Evolutionary conservation across 441 rosid species (phyloP), one percentile per base, ranked within the genome.

Genomic region (Eruca vesicaria): DNA sequence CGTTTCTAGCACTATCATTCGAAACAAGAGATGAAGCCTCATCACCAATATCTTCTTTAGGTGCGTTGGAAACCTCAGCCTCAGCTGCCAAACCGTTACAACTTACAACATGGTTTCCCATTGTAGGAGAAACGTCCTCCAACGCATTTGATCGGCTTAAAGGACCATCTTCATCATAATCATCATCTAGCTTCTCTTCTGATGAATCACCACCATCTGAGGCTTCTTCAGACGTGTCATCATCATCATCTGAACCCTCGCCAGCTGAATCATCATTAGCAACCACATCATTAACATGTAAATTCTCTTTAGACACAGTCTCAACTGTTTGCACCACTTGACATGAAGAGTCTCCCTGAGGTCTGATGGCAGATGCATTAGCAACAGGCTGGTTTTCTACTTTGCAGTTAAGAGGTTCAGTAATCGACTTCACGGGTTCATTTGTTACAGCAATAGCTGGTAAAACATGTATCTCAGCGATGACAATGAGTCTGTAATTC

Each of bases 51-150:
- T 55, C 48, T 0, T 45, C 66, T 18, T 18, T 31, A 60, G 60
- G 21, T 28, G 7, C 67, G 31, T 69, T 69, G 56, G 57, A 58
- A 15, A 69, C 65, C 29, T 41, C 73, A 18, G 43, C 31, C 59
- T 12, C 32, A 18, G 66, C 8, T 16, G 21, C 5, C 16, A 56
- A 16, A 56, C 0, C 36, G 53, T 55, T 19, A 18, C 7, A 0
- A 14, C 1, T 52, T 28, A 57, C 4, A 26, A 9, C 63, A 58
- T 15, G 6, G 41, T 2, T 55, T 21, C 3, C 59, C 14, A 20
- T 0, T 21, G 15, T 19, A 20, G 1, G 32, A 60, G 58, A 70
- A 5, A 8, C 2, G 1, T 43, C 32, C 6, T 33, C 16, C 8
- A 23, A 69, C 11, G 4, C 8, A 14, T 36, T 6, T 1, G 12